Percentiles rank a stretch among this genome's conserved stretches.
Evolutionary conservation across 2,329 filamentous ascomycete genomes (phyloP).

Genomic region (Diaporthe citrichinensis): DNA sequence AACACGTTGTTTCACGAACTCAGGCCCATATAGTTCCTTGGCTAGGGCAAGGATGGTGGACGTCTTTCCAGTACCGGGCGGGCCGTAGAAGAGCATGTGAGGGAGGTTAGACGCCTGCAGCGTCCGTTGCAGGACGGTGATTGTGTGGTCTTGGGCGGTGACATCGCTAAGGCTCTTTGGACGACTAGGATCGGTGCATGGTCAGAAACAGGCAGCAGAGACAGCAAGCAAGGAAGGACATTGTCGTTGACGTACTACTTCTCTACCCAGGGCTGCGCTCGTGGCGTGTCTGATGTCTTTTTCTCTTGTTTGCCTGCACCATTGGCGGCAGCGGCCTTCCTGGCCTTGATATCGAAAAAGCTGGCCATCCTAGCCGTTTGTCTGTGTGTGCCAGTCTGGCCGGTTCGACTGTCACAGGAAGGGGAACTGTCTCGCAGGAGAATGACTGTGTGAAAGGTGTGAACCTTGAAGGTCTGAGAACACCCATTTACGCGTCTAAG

Average conservation of each 20-base stretch:
- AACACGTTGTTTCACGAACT: constrained; percentile 93
- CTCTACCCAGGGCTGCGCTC: constrained; percentile 95
- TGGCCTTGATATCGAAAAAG: constrained; percentile 96
- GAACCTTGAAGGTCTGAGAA: constrained; percentile 25
- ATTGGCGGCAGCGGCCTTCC: constrained; percentile 81
- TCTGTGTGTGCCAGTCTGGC: not conserved
- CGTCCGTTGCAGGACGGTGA: constrained; percentile 91
- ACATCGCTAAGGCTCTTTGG: constrained; percentile 96
- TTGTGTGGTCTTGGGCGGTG: constrained; percentile 96
- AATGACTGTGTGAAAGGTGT: not conserved
- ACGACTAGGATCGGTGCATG: constrained; percentile 70
- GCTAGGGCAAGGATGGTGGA: constrained; percentile 97
- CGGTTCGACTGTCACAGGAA: not conserved
- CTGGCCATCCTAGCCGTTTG: constrained; percentile 76
- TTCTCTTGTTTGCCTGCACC: constrained; percentile 74
- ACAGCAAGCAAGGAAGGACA: not conserved
- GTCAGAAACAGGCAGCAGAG: constrained; percentile 41
- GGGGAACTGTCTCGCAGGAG: not conserved
- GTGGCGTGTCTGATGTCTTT: constrained; percentile 72
- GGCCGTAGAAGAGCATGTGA: constrained; percentile 99
- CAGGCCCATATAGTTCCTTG: constrained; percentile 96
- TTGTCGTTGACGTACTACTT: constrained; percentile 81
- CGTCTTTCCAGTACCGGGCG: constrained; percentile 97
- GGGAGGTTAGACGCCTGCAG: constrained; percentile 96
- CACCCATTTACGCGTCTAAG: constrained; percentile 46